Base-by-base conservation (phyloP, 257 asterid genomes). In the Verbena officinalis region DNA sequence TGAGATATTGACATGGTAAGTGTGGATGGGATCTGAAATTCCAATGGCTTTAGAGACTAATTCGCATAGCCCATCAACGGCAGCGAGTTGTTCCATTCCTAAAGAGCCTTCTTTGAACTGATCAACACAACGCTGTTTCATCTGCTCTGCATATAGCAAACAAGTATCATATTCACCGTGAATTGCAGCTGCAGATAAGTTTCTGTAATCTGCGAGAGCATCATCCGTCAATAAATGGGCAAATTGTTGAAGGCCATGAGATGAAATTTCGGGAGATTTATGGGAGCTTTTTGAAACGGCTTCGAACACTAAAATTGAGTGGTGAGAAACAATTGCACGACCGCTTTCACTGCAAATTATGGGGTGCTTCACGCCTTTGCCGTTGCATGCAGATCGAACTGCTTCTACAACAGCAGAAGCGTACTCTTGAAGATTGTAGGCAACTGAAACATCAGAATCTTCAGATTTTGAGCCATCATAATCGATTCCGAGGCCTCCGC, bases 401-500 rank as follows among this genome's bases (percentile, higher is more conserved):
- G 96, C 77, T 22, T 81, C 80, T 7, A 94, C 97, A 12, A 90
- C 99, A 17, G 99, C 88, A 0, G 83, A 72, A 23, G 99, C 99
- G 38, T 94, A 94, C 48, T 94, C 95, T 42, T 84, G 81, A 55
- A 94, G 78, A 4, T 68, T 78, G 51, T 94, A 94, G 9, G 78
- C 90, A 9, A 94, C 93, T 1, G 97, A 94, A 17, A 88, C 49
- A 55, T 94, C 99, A 16, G 99, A 94, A 51, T 94, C 81, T 7
- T 62, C 50, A 2, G 99, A 90, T 62, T 81, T 88, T 11, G 97
- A 86, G 19, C 99, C 99, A 33, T 94, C 99, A 13, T 94, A 94
- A 53, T 94, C 99, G 33, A 94, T 83, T 40, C 99, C 97, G 9
- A 94, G 90, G 13, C 99, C 99, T 4, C 99, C 99, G 1, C 99